Evolutionary conservation across 306 rosid species (phyloP).

Genomic region (Bauhinia variegata): DNA sequence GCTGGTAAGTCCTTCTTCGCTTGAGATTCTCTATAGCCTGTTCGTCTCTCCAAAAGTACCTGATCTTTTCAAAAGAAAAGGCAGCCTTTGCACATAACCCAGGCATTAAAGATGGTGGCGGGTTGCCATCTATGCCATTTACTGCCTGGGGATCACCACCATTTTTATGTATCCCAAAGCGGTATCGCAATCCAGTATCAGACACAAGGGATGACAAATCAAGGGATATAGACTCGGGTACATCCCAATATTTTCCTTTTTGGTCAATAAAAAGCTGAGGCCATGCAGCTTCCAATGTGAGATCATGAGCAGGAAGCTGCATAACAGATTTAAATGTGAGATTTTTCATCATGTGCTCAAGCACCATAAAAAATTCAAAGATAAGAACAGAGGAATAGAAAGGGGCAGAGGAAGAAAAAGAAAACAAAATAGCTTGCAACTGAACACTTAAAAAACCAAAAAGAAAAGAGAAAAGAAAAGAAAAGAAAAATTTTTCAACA

Average conservation of each 20-base stretch:
- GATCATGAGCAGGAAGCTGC: slow-evolving; percentile 83
- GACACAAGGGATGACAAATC: slow-evolving; percentile 69
- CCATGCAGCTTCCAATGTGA: slow-evolving; percentile 87
- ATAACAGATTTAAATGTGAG: slow-evolving; percentile 30
- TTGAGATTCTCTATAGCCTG: slow-evolving; percentile 36
- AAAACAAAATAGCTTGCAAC: slow-evolving; percentile 2
- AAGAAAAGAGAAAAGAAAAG: not conserved
- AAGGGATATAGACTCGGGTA: slow-evolving; percentile 74
- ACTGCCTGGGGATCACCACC: slow-evolving; percentile 64
- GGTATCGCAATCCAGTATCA: slow-evolving; percentile 73
- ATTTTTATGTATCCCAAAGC: slow-evolving; percentile 73
- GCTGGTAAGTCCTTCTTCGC: slow-evolving; percentile 24
- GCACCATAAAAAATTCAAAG: slow-evolving; percentile 9
- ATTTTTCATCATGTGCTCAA: slow-evolving; percentile 17
- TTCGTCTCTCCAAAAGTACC: slow-evolving; percentile 65
- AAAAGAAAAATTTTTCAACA: not conserved
- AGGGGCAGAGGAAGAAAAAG: not conserved
- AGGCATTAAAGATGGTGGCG: slow-evolving; percentile 65
- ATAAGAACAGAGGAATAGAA: not conserved
- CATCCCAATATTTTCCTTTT: slow-evolving; percentile 91
- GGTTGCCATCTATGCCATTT: slow-evolving; percentile 43
- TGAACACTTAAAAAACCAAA: not conserved
- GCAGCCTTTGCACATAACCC: slow-evolving; percentile 87
- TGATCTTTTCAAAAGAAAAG: slow-evolving; percentile 62
- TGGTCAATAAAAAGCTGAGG: slow-evolving; percentile 85